phyloP scores from a whole-genome alignment of 345 rosid species.

The Mangifera indica region DNA sequence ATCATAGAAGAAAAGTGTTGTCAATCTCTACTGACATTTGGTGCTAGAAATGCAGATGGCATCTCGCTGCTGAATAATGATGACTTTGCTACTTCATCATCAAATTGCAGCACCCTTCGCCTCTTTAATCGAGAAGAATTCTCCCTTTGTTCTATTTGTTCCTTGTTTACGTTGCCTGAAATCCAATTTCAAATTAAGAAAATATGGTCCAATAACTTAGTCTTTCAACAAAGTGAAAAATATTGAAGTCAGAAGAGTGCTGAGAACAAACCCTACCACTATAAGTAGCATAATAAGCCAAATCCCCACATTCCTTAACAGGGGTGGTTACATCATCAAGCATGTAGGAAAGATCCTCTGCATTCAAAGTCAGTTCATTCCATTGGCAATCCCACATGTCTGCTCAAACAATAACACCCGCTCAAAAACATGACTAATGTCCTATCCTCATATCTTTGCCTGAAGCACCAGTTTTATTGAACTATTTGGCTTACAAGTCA shows the following conservation, averaged over 20 bases:
- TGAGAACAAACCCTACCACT: constrained; percentile 34
- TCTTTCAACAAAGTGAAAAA: background rate
- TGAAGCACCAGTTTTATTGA: background rate
- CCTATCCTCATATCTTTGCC: background rate
- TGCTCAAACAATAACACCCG: constrained; percentile 2
- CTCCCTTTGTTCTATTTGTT: constrained; percentile 48
- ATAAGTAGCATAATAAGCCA: constrained; percentile 50
- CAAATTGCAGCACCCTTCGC: constrained; percentile 92
- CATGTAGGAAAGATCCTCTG: constrained; percentile 83
- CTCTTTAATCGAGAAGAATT: constrained; percentile 62
- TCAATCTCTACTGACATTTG: constrained; percentile 55
- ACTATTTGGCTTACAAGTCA: constrained; percentile 5
- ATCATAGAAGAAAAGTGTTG: constrained; percentile 11
- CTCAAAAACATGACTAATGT: constrained; percentile 2
- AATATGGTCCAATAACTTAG: background rate
- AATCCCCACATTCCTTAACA: constrained; percentile 75
- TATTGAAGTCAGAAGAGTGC: background rate
- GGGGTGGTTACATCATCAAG: constrained; percentile 84
- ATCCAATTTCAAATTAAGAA: constrained; percentile 23
- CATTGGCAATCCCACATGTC: constrained; percentile 37
- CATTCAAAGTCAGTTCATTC: constrained; percentile 61
- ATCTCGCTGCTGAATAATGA: constrained; percentile 55
- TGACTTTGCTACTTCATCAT: constrained; percentile 46
- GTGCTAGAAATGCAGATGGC: constrained; percentile 63
- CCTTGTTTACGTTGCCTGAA: constrained; percentile 55